Base-by-base conservation (phyloP, 352 stramenopile genomes). In the Hyphochytrium catenoides region DNA sequence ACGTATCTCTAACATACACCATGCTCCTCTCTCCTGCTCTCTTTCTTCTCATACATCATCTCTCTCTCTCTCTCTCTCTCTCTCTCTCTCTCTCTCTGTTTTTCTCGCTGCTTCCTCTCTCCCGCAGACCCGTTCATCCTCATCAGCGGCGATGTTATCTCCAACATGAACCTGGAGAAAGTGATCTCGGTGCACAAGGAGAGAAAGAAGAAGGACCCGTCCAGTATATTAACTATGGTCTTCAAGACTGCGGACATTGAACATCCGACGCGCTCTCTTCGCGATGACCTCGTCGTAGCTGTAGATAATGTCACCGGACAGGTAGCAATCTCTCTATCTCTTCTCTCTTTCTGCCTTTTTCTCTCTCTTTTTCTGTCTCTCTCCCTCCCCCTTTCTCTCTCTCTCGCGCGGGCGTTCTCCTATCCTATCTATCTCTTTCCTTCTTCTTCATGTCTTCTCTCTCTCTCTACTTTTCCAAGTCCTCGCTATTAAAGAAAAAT, bases 71-170 rank as follows among this genome's bases (percentile, higher is more conserved):
- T n/a, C n/a, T n/a, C n/a, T n/a, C n/a, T n/a, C n/a, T n/a, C n/a
- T n/a, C n/a, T n/a, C n/a, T n/a, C n/a, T n/a, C n/a, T n/a, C n/a
- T n/a, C n/a, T n/a, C n/a, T n/a, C n/a, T n/a, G n/a, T n/a, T n/a
- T n/a, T n/a, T n/a, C n/a, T n/a, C n/a, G n/a, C n/a, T n/a, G n/a
- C n/a, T n/a, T n/a, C n/a, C n/a, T n/a, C n/a, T n/a, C n/a, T n/a
- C n/a, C n/a, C n/a, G n/a, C n/a, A n/a, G 90, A 97, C 56, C 90
- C 90, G 19, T 98, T 98, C 51, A 62, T 98, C 5, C 57, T 97
- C 20, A 85, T 97, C 50, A 86, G 62, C 24, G 87, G 85, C 8
- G 87, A 97, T 59, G 82, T 95, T 2, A 69, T 98, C 14, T 84
- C 83, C 28, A 97, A 97, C 54, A 79, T 97, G 21, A 66, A 96